Conservation (phyloP, 2,329 filamentous ascomycete genomes). For the Penicillium sp. region DNA sequence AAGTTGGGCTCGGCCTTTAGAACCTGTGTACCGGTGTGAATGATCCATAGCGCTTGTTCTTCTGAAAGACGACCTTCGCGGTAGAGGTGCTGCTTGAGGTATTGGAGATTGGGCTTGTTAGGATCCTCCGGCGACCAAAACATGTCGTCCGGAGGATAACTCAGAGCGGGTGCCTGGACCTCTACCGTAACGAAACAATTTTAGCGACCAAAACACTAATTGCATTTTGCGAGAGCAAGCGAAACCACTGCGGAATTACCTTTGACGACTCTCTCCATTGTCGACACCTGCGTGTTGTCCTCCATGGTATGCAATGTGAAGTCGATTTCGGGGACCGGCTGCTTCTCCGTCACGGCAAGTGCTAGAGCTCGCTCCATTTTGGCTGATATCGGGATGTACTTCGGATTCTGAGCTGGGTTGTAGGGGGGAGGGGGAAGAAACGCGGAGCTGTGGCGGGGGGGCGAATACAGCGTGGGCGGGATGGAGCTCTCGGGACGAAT, state of each 20-base stretch:
- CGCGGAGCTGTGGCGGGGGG: constrained; percentile 18
- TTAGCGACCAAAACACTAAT: constrained; percentile 16
- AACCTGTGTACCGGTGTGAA: constrained; percentile 80
- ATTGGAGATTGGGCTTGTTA: constrained; percentile 84
- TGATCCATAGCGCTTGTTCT: constrained; percentile 95
- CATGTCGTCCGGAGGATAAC: constrained; percentile 86
- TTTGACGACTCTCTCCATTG: constrained; percentile 95
- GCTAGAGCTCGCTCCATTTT: constrained; percentile 57
- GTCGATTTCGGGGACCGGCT: constrained; percentile 93
- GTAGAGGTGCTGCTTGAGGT: constrained; percentile 98
- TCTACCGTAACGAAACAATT: constrained; percentile 53
- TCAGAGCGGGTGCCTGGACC: constrained; percentile 94
- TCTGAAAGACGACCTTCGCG: constrained; percentile 94
- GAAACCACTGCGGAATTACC: constrained; percentile 55
- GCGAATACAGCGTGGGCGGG: constrained; percentile 12
- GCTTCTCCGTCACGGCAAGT: constrained; percentile 90
- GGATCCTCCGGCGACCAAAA: constrained; percentile 86
- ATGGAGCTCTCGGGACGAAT: constrained; percentile 11
- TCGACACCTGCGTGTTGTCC: constrained; percentile 92
- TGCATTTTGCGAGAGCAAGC: constrained; percentile 4
- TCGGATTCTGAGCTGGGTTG: constrained; percentile 5
- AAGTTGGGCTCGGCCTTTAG: constrained; percentile 89
- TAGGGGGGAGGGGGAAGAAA: constrained; percentile 6
- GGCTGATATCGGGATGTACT: constrained; percentile 9
- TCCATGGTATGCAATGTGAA: constrained; percentile 99